Conservation (phyloP, 768 basidiomycete species). For the Coprinopsis marcescibilis region DNA sequence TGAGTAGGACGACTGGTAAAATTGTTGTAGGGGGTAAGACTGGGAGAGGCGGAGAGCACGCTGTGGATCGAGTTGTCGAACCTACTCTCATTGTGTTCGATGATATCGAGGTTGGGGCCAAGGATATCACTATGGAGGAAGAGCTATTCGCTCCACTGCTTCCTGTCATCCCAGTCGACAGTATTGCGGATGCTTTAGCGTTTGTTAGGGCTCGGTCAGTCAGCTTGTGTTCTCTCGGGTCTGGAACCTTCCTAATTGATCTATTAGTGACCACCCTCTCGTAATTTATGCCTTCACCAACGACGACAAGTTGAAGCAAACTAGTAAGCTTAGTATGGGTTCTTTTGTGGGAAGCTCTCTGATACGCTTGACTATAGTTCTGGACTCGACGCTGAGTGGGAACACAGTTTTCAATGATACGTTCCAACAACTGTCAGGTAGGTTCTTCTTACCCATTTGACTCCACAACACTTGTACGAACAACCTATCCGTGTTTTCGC, state of each 20-base stretch:
- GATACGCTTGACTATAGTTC: conserved; percentile 31
- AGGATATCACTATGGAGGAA: conserved; percentile 60
- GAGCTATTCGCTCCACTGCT: conserved; percentile 73
- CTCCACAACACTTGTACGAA: not conserved
- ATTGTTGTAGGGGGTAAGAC: conserved; percentile 42
- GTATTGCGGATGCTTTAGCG: conserved; percentile 47
- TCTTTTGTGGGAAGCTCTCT: not conserved
- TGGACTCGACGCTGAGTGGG: conserved; percentile 53
- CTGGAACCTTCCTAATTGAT: not conserved
- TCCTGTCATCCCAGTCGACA: conserved; percentile 54
- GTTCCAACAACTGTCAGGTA: conserved; percentile 47
- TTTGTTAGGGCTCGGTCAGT: conserved; percentile 49
- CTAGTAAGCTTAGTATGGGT: conserved; percentile 22
- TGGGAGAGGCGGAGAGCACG: conserved; percentile 28
- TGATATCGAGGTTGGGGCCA: conserved; percentile 41
- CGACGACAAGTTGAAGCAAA: conserved; percentile 31
- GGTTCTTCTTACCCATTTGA: conserved; percentile 11
- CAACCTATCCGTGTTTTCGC: not conserved
- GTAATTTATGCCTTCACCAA: conserved; percentile 62
- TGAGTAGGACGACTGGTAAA: conserved; percentile 50
- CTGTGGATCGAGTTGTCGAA: conserved; percentile 44
- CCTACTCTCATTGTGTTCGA: conserved; percentile 51
- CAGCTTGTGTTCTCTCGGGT: not conserved
- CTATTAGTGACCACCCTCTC: conserved; percentile 48
- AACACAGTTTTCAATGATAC: conserved; percentile 55